A percentile compares a stretch with the other conserved stretches of the same genome.
phyloP scores from a whole-genome alignment of 305 asterid species.

The Petunia hybrid region DNA sequence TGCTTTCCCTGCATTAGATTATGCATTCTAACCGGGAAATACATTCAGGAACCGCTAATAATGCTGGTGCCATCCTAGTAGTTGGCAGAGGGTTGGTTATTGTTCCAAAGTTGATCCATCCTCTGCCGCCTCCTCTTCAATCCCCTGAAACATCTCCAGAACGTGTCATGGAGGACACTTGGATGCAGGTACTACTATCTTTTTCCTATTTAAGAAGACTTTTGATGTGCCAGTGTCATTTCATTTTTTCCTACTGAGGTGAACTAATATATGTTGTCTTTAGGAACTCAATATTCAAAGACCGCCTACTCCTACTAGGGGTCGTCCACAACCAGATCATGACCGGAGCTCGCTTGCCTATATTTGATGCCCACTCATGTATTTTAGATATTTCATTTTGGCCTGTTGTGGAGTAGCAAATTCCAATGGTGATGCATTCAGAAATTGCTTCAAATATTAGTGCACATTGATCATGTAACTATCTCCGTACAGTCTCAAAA shows the following conservation, averaged over 20 bases:
- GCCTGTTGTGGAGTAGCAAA: not conserved
- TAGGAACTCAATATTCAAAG: conserved; percentile 98
- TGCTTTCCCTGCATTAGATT: not conserved
- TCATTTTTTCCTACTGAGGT: not conserved
- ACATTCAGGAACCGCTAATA: conserved; percentile 87
- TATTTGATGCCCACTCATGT: conserved; percentile 49
- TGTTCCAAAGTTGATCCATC: conserved; percentile 94
- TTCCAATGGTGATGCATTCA: not conserved
- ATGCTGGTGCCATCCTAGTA: conserved; percentile 96
- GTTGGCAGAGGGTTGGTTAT: conserved; percentile 94
- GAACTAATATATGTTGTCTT: not conserved
- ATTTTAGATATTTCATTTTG: conserved; percentile 13
- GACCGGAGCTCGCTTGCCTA: conserved; percentile 94
- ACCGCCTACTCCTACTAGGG: conserved; percentile 98
- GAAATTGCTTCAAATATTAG: not conserved
- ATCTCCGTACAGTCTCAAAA: conserved; percentile 1
- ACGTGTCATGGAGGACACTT: conserved; percentile 72
- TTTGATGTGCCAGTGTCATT: not conserved
- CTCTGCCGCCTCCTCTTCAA: conserved; percentile 92
- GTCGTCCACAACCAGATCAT: conserved; percentile 98
- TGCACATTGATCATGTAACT: not conserved
- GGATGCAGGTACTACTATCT: conserved; percentile 86
- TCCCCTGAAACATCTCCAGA: conserved; percentile 98
- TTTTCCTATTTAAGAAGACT: not conserved
- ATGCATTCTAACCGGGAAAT: conserved; percentile 39